phyloP scores from a whole-genome alignment of 352 stramenopile genomes.

The Thalassiosira hispida region DNA sequence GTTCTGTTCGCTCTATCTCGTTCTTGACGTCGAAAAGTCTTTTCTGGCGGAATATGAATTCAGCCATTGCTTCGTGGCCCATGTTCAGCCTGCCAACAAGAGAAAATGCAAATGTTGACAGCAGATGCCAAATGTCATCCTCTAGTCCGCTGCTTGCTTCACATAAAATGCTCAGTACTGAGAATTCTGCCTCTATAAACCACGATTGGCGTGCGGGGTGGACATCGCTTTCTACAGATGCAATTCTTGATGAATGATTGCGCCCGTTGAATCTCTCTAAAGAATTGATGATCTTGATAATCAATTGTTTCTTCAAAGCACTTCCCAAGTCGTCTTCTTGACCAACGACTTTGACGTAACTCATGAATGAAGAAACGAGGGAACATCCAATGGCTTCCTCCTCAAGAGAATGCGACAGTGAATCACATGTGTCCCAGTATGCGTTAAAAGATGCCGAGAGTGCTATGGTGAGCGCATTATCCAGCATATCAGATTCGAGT shows the following conservation, averaged over 20 bases:
- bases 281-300: constrained; percentile 26
- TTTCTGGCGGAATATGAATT: constrained; percentile 71
- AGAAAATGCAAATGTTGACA: constrained; percentile 62
- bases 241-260: neutral
- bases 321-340: neutral
- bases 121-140: constrained; percentile 14
- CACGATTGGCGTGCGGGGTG: constrained; percentile 55
- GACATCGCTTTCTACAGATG: constrained; percentile 3
- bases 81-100: constrained; percentile 68
- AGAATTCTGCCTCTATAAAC: constrained; percentile 71
- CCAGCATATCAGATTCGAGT: constrained; percentile 46
- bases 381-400: constrained; percentile 50
- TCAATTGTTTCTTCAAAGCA: constrained; percentile 7
- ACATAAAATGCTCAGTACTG: constrained; percentile 63
- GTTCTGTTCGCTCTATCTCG: constrained; percentile 5
- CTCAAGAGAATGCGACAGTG: constrained; percentile 25
- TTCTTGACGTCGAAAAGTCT: constrained; percentile 40
- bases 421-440: constrained; percentile 19
- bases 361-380: constrained; percentile 53
- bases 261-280: constrained; percentile 8
- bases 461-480: constrained; percentile 32
- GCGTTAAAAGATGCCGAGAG: constrained; percentile 35
- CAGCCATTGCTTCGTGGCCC: constrained; percentile 74
- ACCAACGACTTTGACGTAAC: constrained; percentile 25
- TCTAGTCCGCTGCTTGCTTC: constrained; percentile 20